Conservation (phyloP, 345 rosid species). For the Camelina laxa region DNA sequence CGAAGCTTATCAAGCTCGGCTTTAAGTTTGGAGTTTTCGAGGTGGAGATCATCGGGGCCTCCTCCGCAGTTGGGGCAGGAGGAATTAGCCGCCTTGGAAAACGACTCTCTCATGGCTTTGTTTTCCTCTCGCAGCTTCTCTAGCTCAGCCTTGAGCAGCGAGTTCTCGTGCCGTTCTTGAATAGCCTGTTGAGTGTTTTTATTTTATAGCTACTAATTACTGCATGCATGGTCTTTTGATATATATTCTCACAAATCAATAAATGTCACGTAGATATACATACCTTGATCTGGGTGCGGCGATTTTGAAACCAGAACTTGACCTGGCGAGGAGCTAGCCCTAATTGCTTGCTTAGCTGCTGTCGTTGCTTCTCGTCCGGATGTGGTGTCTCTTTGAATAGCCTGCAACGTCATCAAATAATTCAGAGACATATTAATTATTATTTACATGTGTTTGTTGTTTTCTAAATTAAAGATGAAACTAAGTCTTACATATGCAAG, state of each 20-base stretch:
- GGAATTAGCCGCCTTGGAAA: constrained; percentile 61
- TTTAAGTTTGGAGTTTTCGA: constrained; percentile 89
- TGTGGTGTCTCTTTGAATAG: constrained; percentile 97
- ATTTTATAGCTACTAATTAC: no score
- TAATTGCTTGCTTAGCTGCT: constrained; percentile 86
- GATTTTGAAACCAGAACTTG: constrained; percentile 99
- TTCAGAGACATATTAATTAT: background rate
- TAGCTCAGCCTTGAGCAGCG: constrained; percentile 78
- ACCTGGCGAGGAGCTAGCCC: constrained; percentile 98
- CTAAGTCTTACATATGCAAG: constrained; percentile 1
- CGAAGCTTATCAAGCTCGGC: constrained; percentile 89
- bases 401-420: constrained; percentile 45
- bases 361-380: constrained; percentile 99
- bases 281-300: constrained; percentile 97
- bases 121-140: constrained; percentile 89
- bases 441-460: background rate
- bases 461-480: background rate
- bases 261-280: background rate
- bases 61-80: constrained; percentile 84
- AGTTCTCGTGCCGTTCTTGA: constrained; percentile 96
- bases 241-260: background rate
- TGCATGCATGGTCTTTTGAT: background rate
- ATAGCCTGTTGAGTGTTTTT: constrained; percentile 57
- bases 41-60: constrained; percentile 65
- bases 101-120: constrained; percentile 82